phyloP scores from a whole-genome alignment of 225 moss, liverwort and hornwort species.

The Climacium dendroides region DNA sequence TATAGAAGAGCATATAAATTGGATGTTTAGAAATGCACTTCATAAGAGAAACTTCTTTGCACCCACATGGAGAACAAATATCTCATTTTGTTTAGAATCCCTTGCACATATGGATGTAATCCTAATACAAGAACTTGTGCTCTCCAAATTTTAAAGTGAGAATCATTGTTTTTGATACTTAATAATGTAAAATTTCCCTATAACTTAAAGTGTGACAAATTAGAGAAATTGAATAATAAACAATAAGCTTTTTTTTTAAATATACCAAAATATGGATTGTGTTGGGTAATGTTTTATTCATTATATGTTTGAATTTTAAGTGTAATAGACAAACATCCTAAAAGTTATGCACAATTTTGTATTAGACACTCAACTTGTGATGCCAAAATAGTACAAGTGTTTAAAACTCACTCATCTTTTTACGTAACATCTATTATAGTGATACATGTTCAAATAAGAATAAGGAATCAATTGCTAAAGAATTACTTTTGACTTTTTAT shows the following conservation, averaged over 20 bases:
- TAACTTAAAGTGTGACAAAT: background rate
- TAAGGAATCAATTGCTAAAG: too few relatives aligned
- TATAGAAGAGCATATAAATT: background rate
- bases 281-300: background rate
- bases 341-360: background rate
- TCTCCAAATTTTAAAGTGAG: background rate
- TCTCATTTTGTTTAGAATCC: background rate
- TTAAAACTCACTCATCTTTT: background rate
- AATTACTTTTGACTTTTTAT: too few relatives aligned
- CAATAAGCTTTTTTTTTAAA: background rate
- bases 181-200: background rate
- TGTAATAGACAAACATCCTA: background rate
- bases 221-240: background rate
- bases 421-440: too few relatives aligned
- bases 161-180: fast-evolving
- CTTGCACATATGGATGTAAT: background rate
- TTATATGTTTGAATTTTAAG: background rate
- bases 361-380: background rate
- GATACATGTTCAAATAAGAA: too few relatives aligned
- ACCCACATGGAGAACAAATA: too few relatives aligned
- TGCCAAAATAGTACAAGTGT: background rate
- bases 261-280: background rate
- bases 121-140: too few relatives aligned
- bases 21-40: background rate
- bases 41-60: fast-evolving